Evolutionary conservation across 2,329 filamentous ascomycete species (phyloP).

Genomic region (Fusarium austroafricanum): DNA sequence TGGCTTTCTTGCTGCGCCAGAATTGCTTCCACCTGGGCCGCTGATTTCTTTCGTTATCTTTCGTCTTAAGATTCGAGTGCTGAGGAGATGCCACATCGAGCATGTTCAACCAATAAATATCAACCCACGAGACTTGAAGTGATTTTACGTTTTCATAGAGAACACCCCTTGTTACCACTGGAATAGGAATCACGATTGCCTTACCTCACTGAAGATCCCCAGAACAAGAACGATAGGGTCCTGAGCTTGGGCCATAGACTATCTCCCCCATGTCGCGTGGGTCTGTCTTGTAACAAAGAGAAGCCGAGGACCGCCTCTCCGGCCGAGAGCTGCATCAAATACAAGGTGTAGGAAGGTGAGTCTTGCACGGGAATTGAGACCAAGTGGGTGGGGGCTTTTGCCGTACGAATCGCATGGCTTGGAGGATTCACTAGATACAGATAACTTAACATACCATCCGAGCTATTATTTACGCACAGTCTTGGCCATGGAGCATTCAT

Average conservation of each 20-base stretch:
- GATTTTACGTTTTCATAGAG: constrained; percentile 9
- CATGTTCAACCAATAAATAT: constrained; percentile 22
- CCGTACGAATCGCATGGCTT: constrained; percentile 30
- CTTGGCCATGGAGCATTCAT: constrained; percentile 6
- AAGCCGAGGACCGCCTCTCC: constrained; percentile 34
- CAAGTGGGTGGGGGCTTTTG: constrained; percentile 22
- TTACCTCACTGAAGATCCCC: background rate
- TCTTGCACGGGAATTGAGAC: background rate
- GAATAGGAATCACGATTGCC: background rate
- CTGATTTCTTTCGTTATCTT: background rate
- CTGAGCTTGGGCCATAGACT: constrained; percentile 6
- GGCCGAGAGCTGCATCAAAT: constrained; percentile 34
- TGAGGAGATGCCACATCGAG: constrained; percentile 28
- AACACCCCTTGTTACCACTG: background rate
- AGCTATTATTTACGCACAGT: constrained; percentile 3
- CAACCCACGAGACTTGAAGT: constrained; percentile 20
- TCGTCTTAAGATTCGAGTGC: background rate
- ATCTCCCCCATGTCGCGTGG: constrained; percentile 22
- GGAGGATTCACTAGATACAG: background rate
- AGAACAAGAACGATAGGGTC: background rate
- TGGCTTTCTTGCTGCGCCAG: background rate
- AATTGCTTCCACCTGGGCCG: background rate
- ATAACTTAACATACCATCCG: constrained; percentile 14
- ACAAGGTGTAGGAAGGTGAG: constrained; percentile 27
- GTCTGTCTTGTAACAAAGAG: constrained; percentile 23